Evolutionary conservation across 1,284 basidiomycete species (phyloP), one percentile per base, ranked within the genome.

Genomic region (Farysia itapuensis): DNA sequence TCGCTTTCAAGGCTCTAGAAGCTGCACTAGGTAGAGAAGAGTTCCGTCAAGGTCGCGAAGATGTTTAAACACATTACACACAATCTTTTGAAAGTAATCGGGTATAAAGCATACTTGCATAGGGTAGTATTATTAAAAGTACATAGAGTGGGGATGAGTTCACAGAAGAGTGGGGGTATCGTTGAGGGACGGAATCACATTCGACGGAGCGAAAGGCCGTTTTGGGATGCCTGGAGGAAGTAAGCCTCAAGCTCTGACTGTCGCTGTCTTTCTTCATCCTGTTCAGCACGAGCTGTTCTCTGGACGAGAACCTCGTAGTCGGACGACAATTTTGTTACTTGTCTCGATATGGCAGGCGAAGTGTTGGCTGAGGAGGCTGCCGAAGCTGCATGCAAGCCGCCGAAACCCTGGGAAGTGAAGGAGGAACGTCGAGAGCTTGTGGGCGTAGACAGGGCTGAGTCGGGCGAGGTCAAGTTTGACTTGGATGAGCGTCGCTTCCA

Each of bases 1-100:
- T 71, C 14, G 66, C 60, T 16, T 71, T 69, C 51, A 69, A 67
- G 43, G 69, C 64, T 2, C 31, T 72, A 14, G 31, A 53, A 20
- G 61, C 64, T 16, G 60, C 64, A 0, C 22, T 67, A 5, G 64
- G 64, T 2, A 42, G 60, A 29, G 49, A 64, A 15, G 60, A 64
- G 39, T 64, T 64, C 43, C 43, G 43, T 18, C 43, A 48, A 5
- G 45, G 42, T 7, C 35, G 48, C 8, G 48, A 63, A 33, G 23
- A 61, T 33, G 45, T 49, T 11, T 59, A 32, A 25, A 13, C 13
- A 9, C 0, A 28, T 19, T 9, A 28, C 25, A 28, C 9, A 28
- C 9, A n/a, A n/a, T 28, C 25, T 28, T 9, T 28, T 28, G n/a
- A n/a, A n/a, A n/a, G n/a, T 9, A n/a, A 9, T 9, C 25, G 9